These are phyloP conservation scores for Myriosclerotinia duriaeana DNA, from an alignment of 2,329 filamentous ascomycete species.

Conservation along the genomic window DNA sequence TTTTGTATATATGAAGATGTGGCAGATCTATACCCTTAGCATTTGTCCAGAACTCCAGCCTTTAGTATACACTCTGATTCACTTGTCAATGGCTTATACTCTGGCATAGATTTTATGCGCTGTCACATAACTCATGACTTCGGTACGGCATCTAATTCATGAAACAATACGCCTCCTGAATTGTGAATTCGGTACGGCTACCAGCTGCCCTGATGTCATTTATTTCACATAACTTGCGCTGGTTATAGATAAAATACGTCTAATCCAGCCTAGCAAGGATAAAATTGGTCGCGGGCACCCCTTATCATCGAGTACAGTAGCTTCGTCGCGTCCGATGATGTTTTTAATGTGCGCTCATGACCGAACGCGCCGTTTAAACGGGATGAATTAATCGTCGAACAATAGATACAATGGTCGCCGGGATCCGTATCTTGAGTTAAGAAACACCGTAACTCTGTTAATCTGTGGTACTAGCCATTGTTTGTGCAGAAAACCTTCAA, in stretches of 20 bases:
- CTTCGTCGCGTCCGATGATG: neutral
- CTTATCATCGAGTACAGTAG: neutral
- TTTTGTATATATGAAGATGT: neutral
- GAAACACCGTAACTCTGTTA: neutral
- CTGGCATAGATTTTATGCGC: neutral
- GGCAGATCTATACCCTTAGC: fast-evolving
- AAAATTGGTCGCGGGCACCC: fast-evolving
- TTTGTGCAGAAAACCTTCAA: neutral
- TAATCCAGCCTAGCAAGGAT: neutral
- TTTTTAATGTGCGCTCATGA: neutral
- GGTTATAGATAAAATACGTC: neutral
- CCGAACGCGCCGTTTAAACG: too few relatives aligned
- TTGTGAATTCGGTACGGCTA: too few relatives aligned
- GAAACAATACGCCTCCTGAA: too few relatives aligned
- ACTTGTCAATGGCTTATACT: neutral
- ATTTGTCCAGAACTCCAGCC: neutral
- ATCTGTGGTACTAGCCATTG: too few relatives aligned
- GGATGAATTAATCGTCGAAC: neutral
- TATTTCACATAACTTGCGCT: neutral
- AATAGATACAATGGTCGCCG: neutral
- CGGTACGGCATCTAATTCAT: too few relatives aligned
- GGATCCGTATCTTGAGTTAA: neutral
- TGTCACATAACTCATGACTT: neutral
- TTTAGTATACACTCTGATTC: neutral
- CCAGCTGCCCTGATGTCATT: neutral